Base-by-base conservation (phyloP, 2,329 filamentous ascomycete genomes). In the Phoma herbarum region DNA sequence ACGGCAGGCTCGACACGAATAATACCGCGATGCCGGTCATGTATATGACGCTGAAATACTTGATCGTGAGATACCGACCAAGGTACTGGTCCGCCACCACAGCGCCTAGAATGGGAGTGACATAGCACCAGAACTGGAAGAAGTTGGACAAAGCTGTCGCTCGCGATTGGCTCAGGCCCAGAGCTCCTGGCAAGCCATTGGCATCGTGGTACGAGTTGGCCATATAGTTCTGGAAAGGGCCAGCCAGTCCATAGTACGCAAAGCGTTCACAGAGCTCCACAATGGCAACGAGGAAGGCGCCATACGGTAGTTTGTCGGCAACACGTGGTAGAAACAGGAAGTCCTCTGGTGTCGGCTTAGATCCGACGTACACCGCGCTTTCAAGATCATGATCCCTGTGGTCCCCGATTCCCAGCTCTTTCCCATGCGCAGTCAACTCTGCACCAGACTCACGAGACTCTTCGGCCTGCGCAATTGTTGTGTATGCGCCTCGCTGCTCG, bases 21-120 rank as follows among this genome's bases (percentile, higher is more conserved):
- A 92, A 80, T 59, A 92, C 83, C 29, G 85, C 76, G 72, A 91
- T 88, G 31, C 89, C 90, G 48, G 87, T 69, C 69, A 89, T 86
- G 23, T 88, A 88, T 57, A 90, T 81, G 10, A 79, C 80, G 37
- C 80, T 88, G 65, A 90, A 89, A 70, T 85, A 85, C 74, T 88
- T 82, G 66, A 92, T 91, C 23, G 89, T 91, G 65, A 84, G 83
- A 78, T 87, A 92, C 60, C 88, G 88, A 31, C 89, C 89, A 71
- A 85, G 83, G 70, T 88, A 88, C 63, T 87, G 84, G 77, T 93
- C 90, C 11, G 90, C 88, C 7, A 83, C 77, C 37, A 84, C 72
- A 10, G 84, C 84, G 6, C 81, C 81, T 0, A 81, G 31, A 3
- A 82, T 77, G 0, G 81, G 81, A 3, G 79, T 82, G 2, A 82